Evolutionary conservation across 352 stramenopile species (phyloP).

Genomic region (Phytophthora sansomeana): DNA sequence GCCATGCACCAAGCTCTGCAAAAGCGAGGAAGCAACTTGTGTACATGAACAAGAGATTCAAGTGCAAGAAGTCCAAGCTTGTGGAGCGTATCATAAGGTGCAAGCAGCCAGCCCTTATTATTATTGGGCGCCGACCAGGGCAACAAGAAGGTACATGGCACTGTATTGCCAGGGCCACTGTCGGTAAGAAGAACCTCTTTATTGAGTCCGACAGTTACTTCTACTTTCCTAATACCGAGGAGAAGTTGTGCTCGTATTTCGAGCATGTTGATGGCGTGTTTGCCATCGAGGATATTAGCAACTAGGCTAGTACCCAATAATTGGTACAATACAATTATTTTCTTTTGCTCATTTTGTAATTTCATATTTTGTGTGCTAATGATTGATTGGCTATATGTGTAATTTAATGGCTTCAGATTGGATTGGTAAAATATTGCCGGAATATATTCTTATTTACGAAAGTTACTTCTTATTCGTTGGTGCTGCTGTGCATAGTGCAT

Average conservation of each 20-base stretch:
- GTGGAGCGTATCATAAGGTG: neutral
- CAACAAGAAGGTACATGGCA: slow-evolving; percentile 2
- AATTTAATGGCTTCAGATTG: too few species aligned
- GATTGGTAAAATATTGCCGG: too few species aligned
- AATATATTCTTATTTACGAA: too few species aligned
- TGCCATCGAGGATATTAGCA: slow-evolving; percentile 9
- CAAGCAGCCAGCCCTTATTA: neutral
- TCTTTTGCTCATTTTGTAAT: neutral
- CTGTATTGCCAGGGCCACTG: neutral
- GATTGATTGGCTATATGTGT: too few species aligned
- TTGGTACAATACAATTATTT: slow-evolving; percentile 1
- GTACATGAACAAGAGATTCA: neutral
- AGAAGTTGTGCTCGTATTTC: neutral
- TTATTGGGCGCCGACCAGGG: slow-evolving; percentile 3
- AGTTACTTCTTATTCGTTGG: too few species aligned
- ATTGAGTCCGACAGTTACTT: slow-evolving; percentile 5
- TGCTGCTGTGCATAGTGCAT: neutral
- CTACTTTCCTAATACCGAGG: neutral
- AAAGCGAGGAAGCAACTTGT: neutral
- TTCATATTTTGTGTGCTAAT: too few species aligned
- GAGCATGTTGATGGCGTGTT: slow-evolving; percentile 9
- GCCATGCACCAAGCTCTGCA: neutral
- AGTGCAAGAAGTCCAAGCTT: neutral
- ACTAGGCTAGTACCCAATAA: neutral
- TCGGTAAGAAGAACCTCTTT: neutral